A percentile compares a stretch with the other conserved stretches of the same genome.
phyloP scores from a whole-genome alignment of 345 rosid species.

The Arabis hirsuta region DNA sequence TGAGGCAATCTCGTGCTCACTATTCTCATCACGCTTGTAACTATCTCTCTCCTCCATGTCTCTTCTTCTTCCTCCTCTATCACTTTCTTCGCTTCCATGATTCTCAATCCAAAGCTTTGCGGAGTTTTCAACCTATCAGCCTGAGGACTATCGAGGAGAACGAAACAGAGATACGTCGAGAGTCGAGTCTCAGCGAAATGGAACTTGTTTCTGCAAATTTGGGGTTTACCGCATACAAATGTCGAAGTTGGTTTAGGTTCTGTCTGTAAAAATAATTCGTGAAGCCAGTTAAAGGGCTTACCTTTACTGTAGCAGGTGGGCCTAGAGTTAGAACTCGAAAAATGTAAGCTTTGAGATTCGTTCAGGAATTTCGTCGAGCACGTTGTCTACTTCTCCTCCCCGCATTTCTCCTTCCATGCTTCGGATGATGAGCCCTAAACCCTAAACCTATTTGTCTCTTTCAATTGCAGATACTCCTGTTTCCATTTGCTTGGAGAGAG shows the following conservation, averaged over 20 bases:
- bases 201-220: constrained; percentile 8
- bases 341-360: background rate
- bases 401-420: background rate
- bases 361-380: constrained; percentile 44
- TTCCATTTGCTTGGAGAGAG: no score
- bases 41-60: constrained; percentile 70
- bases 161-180: background rate
- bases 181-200: constrained; percentile 15
- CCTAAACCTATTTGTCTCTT: constrained; percentile 8
- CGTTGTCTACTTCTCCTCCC: constrained; percentile 17
- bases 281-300: constrained; percentile 35
- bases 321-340: constrained; percentile 3
- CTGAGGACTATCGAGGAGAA: background rate
- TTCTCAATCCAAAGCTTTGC: constrained; percentile 23
- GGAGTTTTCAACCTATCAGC: constrained; percentile 8
- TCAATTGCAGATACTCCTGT: background rate
- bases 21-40: constrained; percentile 72
- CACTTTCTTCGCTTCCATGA: constrained; percentile 43
- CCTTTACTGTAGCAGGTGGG: constrained; percentile 32
- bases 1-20: constrained; percentile 72
- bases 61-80: constrained; percentile 45
- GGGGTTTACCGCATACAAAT: constrained; percentile 22
- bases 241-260: constrained; percentile 20
- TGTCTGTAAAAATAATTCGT: constrained; percentile 13
- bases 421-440: constrained; percentile 7